phyloP scores from a whole-genome alignment of 768 basidiomycete species.

The Boletus fagicola region DNA sequence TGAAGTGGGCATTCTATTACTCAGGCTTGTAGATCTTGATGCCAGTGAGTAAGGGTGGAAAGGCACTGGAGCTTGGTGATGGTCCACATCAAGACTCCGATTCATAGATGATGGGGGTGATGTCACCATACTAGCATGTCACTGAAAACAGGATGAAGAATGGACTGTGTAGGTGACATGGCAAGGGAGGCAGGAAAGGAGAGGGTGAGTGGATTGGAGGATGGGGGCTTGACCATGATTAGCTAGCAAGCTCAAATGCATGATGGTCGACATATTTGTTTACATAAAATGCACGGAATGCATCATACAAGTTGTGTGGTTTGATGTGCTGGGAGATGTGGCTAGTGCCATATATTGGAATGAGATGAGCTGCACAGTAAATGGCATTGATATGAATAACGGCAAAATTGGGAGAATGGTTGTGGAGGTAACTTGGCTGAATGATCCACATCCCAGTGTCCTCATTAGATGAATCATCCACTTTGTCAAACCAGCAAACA shows the following conservation, averaged over 20 bases:
- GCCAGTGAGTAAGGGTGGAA: too few species aligned
- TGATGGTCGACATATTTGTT: background rate
- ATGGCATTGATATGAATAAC: constrained; percentile 28
- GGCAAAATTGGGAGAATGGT: background rate
- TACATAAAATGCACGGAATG: background rate
- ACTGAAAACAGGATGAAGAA: too few species aligned
- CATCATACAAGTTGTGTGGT: background rate
- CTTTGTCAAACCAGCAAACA: background rate
- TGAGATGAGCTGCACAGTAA: background rate
- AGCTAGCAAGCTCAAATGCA: background rate
- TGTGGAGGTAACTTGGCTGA: background rate
- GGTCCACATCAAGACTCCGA: too few species aligned
- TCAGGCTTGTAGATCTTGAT: too few species aligned
- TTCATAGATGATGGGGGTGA: too few species aligned
- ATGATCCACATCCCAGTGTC: constrained; percentile 32
- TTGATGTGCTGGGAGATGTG: background rate
- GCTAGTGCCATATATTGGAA: background rate
- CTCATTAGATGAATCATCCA: constrained; percentile 8
- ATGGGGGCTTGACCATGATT: background rate
- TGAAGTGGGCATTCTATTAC: too few species aligned
- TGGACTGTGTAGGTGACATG: too few species aligned
- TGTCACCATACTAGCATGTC: too few species aligned
- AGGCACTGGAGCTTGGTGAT: too few species aligned
- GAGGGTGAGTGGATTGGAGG: too few species aligned
- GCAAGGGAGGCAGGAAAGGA: too few species aligned